Evolutionary conservation across 106 monocot genomes (phyloP), one percentile per base, ranked within the genome.

Genomic region (Dendrobium nobile): DNA sequence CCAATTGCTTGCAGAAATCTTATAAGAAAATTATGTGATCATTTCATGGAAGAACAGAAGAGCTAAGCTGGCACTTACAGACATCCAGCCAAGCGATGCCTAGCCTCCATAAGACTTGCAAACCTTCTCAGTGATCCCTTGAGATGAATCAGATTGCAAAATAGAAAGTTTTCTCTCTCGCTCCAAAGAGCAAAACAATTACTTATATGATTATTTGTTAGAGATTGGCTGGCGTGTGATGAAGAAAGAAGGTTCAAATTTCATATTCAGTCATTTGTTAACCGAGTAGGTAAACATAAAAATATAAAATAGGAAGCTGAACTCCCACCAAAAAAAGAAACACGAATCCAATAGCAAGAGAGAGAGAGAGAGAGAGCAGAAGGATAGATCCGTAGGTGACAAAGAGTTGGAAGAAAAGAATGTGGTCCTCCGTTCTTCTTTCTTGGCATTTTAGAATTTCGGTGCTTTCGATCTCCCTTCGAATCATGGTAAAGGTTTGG

Each of bases 401-500:
- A 37, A 51, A 13, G 10, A 51, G 13, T 61, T 61, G 2, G n/a
- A 61, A 22, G 18, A 58, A 58, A 22, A 22, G 61, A 22, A 61
- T 5, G 24, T 22, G 22, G 64, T 65, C 64, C 64, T 65, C 64
- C 5, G 58, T 22, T 65, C 64, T 65, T 65, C 64, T 65, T 64
- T 24, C 64, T 26, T 51, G 24, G 64, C 64, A 20, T 65, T 24
- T 65, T 65, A 65, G 20, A 22, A n/a, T 9, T 27, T 37, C 37
- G 9, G 27, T 31, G 9, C 28, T 15, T 70, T 70, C 15, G 27
- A 31, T 37, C 37, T 70, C 5, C 33, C 37, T 27, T 37, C 70
- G 11, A 16, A 70, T 20, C 70, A 70, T 31, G 70, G 70, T 13
- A 70, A 68, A 70, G 70, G 70, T 70, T 65, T 37, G 70, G 70